Percentiles rank a stretch among this genome's conserved stretches.
Evolutionary conservation across 2,329 filamentous ascomycete species (phyloP).

Genomic region (Cladosporium sp.): DNA sequence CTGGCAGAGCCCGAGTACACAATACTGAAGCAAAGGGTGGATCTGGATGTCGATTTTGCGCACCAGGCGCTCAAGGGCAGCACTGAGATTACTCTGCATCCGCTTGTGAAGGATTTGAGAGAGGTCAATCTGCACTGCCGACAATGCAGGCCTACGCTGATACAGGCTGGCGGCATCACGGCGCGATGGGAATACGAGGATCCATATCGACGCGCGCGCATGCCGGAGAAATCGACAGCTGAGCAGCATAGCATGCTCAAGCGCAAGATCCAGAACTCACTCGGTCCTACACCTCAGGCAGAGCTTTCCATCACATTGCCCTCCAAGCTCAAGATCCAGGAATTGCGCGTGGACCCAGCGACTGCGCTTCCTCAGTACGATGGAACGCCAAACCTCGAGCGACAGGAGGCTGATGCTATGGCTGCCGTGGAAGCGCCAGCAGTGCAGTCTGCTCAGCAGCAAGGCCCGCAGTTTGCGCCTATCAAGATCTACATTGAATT

Average conservation of each 20-base stretch:
- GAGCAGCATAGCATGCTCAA: conserved; percentile 78
- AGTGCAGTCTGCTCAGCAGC: conserved; percentile 32
- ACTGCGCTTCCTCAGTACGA: conserved; percentile 40
- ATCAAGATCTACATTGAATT: conserved; percentile 75
- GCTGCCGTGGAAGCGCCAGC: conserved; percentile 37
- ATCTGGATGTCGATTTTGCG: conserved; percentile 85
- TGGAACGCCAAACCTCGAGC: conserved; percentile 43
- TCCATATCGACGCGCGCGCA: conserved; percentile 66
- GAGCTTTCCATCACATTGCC: conserved; percentile 63
- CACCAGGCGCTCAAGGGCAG: conserved; percentile 73
- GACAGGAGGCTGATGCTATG: conserved; percentile 37
- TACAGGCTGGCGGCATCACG: conserved; percentile 51
- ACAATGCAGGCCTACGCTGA: conserved; percentile 59
- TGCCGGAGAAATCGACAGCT: conserved; percentile 64
- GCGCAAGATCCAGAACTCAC: conserved; percentile 63
- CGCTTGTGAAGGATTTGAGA: conserved; percentile 57
- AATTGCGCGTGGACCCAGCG: conserved; percentile 53
- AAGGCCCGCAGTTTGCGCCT: conserved; percentile 55
- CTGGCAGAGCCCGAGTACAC: conserved; percentile 48
- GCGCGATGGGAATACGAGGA: conserved; percentile 54
- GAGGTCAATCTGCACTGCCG: conserved; percentile 63
- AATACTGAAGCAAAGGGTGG: conserved; percentile 81
- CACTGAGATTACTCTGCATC: conserved; percentile 78
- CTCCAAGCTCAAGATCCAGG: conserved; percentile 62
- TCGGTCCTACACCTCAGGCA: conserved; percentile 55